These are phyloP conservation scores for Stephanocyclus meneghinianus DNA, from an alignment of 352 stramenopile genomes.

Conservation along the genomic window DNA sequence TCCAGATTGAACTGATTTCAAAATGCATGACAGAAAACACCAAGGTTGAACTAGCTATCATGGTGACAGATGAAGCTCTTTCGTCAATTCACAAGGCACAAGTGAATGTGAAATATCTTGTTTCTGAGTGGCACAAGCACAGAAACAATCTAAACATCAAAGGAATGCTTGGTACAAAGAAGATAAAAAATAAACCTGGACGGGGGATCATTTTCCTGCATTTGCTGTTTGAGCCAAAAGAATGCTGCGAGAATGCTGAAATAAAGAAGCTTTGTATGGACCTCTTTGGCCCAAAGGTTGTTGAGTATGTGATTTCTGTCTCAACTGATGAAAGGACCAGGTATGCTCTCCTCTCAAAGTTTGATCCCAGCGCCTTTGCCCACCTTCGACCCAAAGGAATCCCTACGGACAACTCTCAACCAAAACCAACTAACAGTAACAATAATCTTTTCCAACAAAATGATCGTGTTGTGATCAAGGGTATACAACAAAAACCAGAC, in stretches of 20 bases:
- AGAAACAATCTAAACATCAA: slow-evolving; percentile 19
- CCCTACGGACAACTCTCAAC: background rate
- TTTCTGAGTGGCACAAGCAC: slow-evolving; percentile 20
- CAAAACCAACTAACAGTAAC: slow-evolving; percentile 14
- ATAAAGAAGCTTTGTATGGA: slow-evolving; percentile 18
- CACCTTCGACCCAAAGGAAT: slow-evolving; percentile 26
- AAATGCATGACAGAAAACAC: slow-evolving; percentile 17
- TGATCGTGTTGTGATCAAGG: slow-evolving; percentile 9
- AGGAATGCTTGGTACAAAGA: slow-evolving; percentile 18
- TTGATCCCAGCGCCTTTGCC: slow-evolving; percentile 28
- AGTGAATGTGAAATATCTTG: slow-evolving; percentile 14
- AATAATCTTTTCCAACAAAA: background rate
- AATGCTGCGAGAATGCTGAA: background rate
- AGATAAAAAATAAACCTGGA: slow-evolving; percentile 16
- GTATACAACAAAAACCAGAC: background rate
- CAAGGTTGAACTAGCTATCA: slow-evolving; percentile 21
- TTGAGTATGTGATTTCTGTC: slow-evolving; percentile 27
- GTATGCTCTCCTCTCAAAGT: slow-evolving; percentile 26
- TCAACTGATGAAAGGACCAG: background rate
- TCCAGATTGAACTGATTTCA: slow-evolving; percentile 13
- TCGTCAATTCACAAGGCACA: slow-evolving; percentile 25
- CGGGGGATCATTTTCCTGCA: slow-evolving; percentile 27
- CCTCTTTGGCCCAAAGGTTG: slow-evolving; percentile 27
- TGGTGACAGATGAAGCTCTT: slow-evolving; percentile 21
- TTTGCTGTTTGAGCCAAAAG: slow-evolving; percentile 22